Evolutionary conservation across 2,329 filamentous ascomycete genomes (phyloP).

Genomic region (Chrysoporthe cubensis): DNA sequence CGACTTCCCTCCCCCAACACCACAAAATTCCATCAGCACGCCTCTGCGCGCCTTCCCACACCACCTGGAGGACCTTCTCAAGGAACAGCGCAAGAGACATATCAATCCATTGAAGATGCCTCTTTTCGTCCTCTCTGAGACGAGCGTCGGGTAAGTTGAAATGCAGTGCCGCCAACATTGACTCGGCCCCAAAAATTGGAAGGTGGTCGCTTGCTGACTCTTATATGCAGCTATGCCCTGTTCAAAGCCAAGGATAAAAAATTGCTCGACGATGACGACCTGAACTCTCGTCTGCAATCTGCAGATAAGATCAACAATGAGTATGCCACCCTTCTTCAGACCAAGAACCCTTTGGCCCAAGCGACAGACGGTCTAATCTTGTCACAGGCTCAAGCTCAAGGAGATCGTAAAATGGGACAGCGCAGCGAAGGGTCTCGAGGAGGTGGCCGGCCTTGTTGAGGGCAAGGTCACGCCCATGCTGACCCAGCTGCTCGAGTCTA

Average conservation of each 20-base stretch:
- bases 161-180: background rate
- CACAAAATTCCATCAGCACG: slow-evolving; percentile 18
- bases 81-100: slow-evolving; percentile 29
- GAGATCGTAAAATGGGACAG: slow-evolving; percentile 97
- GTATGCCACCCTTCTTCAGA: slow-evolving; percentile 55
- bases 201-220: slow-evolving; percentile 36
- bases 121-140: slow-evolving; percentile 92
- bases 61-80: slow-evolving; percentile 29
- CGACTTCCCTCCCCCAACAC: slow-evolving; percentile 18
- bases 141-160: slow-evolving; percentile 72
- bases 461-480: slow-evolving; percentile 94
- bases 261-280: slow-evolving; percentile 80
- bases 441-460: slow-evolving; percentile 85
- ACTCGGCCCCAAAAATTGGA: background rate
- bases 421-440: slow-evolving; percentile 85
- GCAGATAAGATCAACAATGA: slow-evolving; percentile 85
- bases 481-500: slow-evolving; percentile 77
- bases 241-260: slow-evolving; percentile 99
- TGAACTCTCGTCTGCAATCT: slow-evolving; percentile 75
- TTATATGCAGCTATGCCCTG: slow-evolving; percentile 78
- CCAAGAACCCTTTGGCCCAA: background rate
- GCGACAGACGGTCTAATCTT: slow-evolving; percentile 26
- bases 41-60: slow-evolving; percentile 32
- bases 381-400: slow-evolving; percentile 83
- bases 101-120: slow-evolving; percentile 63